Conservation (phyloP, 2,329 filamentous ascomycete species). For the Pestalotiopsis sp. region DNA sequence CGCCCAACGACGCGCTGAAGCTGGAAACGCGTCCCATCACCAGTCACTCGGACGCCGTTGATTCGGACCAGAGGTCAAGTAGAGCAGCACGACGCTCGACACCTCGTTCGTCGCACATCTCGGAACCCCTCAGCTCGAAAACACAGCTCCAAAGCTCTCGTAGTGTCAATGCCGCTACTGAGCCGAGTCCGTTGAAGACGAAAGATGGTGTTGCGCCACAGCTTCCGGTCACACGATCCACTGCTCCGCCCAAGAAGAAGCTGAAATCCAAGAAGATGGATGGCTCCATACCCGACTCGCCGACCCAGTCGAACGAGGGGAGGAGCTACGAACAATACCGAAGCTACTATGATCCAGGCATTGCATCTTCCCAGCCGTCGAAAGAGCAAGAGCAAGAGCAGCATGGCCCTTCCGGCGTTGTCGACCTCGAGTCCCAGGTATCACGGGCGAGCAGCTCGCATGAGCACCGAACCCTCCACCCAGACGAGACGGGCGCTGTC, state of each 20-base stretch:
- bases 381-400: slow-evolving; percentile 28
- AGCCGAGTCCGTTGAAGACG: slow-evolving; percentile 16
- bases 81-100: neutral
- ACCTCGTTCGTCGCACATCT: neutral
- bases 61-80: neutral
- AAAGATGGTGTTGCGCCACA: slow-evolving; percentile 21
- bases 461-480: slow-evolving; percentile 40
- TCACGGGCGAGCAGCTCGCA: slow-evolving; percentile 26
- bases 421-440: slow-evolving; percentile 21
- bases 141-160: neutral
- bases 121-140: neutral
- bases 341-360: slow-evolving; percentile 18
- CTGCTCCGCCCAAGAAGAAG: slow-evolving; percentile 17
- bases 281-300: slow-evolving; percentile 47
- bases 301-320: slow-evolving; percentile 59
- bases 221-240: slow-evolving; percentile 8
- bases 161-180: slow-evolving; percentile 2
- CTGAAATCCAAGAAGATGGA: slow-evolving; percentile 50
- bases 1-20: slow-evolving; percentile 8
- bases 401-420: slow-evolving; percentile 13
- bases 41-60: neutral
- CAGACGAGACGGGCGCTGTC: slow-evolving; percentile 51
- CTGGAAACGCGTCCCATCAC: neutral
- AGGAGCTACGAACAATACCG: slow-evolving; percentile 56
- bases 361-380: slow-evolving; percentile 20